A percentile compares a stretch with the other conserved stretches of the same genome.
phyloP scores from a whole-genome alignment of 2,329 filamentous ascomycete species.

The Fonsecaea monophora region DNA sequence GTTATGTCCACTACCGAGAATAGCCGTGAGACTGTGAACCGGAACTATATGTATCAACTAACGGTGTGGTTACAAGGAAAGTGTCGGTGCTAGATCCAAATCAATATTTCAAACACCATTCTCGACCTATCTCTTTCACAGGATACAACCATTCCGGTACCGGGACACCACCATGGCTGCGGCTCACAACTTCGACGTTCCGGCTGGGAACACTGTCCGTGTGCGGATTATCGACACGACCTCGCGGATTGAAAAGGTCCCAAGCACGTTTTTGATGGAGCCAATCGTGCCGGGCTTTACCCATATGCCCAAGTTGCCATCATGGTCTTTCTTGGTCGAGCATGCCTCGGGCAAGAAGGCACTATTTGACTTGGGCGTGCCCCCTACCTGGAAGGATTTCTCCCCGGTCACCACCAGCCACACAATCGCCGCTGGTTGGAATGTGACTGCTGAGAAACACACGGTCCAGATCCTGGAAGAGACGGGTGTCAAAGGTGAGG shows the following conservation, averaged over 20 bases:
- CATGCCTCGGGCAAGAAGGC: conserved; percentile 44
- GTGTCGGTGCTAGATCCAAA: neutral
- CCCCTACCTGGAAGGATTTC: conserved; percentile 33
- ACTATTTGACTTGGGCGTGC: conserved; percentile 47
- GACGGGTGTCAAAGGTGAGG: conserved; percentile 13
- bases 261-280: conserved; percentile 9
- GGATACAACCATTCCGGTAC: neutral
- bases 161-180: neutral
- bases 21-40: neutral
- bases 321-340: conserved; percentile 53
- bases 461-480: conserved; percentile 36
- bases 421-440: conserved; percentile 3
- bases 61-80: neutral
- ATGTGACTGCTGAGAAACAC: conserved; percentile 26
- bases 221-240: conserved; percentile 19
- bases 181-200: conserved; percentile 5
- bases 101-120: neutral
- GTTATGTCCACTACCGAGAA: neutral
- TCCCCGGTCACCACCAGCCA: conserved; percentile 7
- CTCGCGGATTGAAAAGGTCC: neutral
- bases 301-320: conserved; percentile 2
- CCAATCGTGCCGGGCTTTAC: conserved; percentile 4
- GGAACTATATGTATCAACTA: neutral
- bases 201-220: conserved; percentile 9
- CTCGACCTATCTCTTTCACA: neutral